These are phyloP conservation scores for Bocquillonia castaneifolia DNA, from an alignment of 441 rosid species.

Conservation along the genomic window DNA sequence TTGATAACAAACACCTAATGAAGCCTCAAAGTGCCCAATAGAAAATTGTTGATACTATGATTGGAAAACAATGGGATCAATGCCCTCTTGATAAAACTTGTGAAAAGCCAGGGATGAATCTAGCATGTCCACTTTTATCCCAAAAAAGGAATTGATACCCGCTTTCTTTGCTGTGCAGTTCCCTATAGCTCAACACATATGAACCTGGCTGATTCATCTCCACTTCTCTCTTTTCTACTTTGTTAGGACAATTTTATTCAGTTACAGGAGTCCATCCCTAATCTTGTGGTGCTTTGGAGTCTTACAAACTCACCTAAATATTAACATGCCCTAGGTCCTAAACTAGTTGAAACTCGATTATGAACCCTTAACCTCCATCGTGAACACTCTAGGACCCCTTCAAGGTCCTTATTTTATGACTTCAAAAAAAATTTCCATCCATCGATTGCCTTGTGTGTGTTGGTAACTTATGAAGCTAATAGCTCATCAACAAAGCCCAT, in stretches of 20 bases:
- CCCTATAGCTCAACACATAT: background rate
- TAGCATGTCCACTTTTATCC: too few species aligned
- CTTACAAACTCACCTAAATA: background rate
- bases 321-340: background rate
- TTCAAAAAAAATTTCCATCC: background rate
- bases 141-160: background rate
- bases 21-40: constrained; percentile 1
- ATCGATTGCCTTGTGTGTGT: background rate
- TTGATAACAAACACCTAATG: background rate
- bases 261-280: background rate
- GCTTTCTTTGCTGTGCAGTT: background rate
- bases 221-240: background rate
- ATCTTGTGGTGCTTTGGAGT: background rate
- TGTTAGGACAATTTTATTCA: background rate
- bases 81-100: background rate
- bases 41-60: background rate
- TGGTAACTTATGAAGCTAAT: background rate
- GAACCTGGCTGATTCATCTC: background rate
- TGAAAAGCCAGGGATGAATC: background rate
- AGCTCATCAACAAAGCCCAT: background rate
- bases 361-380: background rate
- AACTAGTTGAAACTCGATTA: constrained; percentile 5
- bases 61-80: background rate
- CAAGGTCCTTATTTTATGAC: background rate
- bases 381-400: background rate